Evolutionary conservation across 148 eudicot species (phyloP), one percentile per base, ranked within the genome.

Genomic region (Amaranthus hypochondriacus): DNA sequence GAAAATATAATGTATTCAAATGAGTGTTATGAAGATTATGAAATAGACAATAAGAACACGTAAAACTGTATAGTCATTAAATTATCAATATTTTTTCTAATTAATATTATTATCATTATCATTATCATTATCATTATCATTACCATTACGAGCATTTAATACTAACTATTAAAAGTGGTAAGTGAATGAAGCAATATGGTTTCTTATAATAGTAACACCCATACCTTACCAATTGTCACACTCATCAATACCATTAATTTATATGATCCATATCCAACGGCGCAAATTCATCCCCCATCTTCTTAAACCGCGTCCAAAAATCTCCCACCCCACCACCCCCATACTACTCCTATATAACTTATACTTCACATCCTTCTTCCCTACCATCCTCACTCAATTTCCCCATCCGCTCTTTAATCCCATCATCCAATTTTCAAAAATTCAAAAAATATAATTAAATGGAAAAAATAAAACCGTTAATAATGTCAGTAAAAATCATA

Each of bases 401-500:
- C 15, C 51, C 57, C 57, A 42, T 74, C 60, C 59, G 9, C 67
- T 56, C 64, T 64, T 63, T 51, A 12, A 18, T 54, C 6, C 43
- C 65, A 9, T 8, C 0, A 6, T 62, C 6, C 69, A 28, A 28
- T 28, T 0, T 28, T 28, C 39, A 28, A 28, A 28, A 28, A 28
- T 28, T 28, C 39, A 28, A 28, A 28, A 28, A 28, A 28, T 28
- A 1, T 28, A 28, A 28, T 28, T 28, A 28, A 28, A 28, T 28
- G 39, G 39, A 28, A 47, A 65, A 42, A 48, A 48, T 48, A 12
- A 78, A 61, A 43, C 51, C 78, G 5, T 49, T 72, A 49, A 53
- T 80, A 59, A 66, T 77, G 60, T 81, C 90, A 21, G 53, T 84
- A n/a, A 86, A 84, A 73, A 28, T 88, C 7, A 14, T 85, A 3